Evolutionary conservation across 495 filamentous ascomycete species (phyloP).

Genomic region (Annulohypoxylon bovei): DNA sequence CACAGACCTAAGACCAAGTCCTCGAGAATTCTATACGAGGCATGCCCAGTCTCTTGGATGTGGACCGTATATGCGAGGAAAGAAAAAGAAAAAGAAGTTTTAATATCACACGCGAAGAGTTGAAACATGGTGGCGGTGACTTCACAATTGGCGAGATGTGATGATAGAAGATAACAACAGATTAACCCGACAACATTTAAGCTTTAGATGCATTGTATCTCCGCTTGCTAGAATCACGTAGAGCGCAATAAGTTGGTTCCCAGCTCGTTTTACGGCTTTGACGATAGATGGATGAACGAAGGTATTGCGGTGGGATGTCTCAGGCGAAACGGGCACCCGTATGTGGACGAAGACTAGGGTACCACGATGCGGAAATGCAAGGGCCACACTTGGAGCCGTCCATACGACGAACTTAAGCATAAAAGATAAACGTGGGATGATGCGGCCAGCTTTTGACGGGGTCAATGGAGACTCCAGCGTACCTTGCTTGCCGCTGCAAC

Average conservation of each 20-base stretch:
- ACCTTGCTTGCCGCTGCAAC: slow-evolving; percentile 38
- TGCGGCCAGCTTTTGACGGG: slow-evolving; percentile 28
- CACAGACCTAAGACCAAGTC: not conserved
- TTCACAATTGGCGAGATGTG: not conserved
- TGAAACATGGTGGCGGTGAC: not conserved
- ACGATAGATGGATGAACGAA: not conserved
- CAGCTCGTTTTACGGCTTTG: not conserved
- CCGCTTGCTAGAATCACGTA: not conserved
- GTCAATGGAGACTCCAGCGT: slow-evolving; percentile 17
- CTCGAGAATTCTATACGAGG: not conserved
- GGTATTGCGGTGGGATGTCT: not conserved
- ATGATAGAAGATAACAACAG: not conserved
- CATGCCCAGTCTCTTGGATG: not conserved
- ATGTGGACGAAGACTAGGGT: slow-evolving; percentile 23
- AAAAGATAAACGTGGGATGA: slow-evolving; percentile 21
- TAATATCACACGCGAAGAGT: not conserved
- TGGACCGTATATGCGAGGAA: not conserved
- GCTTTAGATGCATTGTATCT: not conserved
- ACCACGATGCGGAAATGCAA: slow-evolving; percentile 39
- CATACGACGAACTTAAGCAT: slow-evolving; percentile 28
- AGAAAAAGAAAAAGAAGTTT: not conserved
- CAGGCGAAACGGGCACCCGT: slow-evolving; percentile 2
- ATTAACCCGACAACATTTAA: not conserved
- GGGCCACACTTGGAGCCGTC: slow-evolving; percentile 30
- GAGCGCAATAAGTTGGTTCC: not conserved